Conservation (phyloP, 2,329 filamentous ascomycete species). For the Talaromyces sp. region DNA sequence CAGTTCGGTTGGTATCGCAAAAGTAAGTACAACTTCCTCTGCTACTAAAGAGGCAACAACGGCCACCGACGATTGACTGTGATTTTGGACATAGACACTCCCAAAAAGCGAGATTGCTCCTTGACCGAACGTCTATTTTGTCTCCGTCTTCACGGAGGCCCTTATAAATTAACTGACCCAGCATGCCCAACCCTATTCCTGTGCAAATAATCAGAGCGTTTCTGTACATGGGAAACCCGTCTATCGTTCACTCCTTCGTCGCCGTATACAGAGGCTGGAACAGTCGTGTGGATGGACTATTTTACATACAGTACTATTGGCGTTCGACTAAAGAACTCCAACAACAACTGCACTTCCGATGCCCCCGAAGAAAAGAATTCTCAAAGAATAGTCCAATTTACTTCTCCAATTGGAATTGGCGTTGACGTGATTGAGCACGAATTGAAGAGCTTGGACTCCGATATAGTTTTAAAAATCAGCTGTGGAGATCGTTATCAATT, state of each 20-base stretch:
- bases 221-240: background rate
- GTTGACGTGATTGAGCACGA: background rate
- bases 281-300: constrained; percentile 56
- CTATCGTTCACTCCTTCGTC: constrained; percentile 50
- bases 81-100: constrained; percentile 43
- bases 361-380: background rate
- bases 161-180: background rate
- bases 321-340: constrained; percentile 29
- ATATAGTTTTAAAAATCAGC: background rate
- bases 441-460: background rate
- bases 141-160: background rate
- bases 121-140: constrained; percentile 31
- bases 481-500: constrained; percentile 35
- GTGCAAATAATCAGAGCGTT: background rate
- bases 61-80: background rate
- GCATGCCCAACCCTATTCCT: background rate
- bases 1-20: constrained; percentile 40
- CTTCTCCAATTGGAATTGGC: background rate
- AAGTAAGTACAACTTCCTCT: constrained; percentile 35
- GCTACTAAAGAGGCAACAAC: background rate
- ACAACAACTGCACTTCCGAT: background rate
- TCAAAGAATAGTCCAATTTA: background rate
- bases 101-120: constrained; percentile 48
- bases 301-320: constrained; percentile 48
- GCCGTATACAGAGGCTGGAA: constrained; percentile 52